Evolutionary conservation across 352 stramenopile species (phyloP), one percentile per base, ranked within the genome.

Genomic region (Phytophthora cryptogea): DNA sequence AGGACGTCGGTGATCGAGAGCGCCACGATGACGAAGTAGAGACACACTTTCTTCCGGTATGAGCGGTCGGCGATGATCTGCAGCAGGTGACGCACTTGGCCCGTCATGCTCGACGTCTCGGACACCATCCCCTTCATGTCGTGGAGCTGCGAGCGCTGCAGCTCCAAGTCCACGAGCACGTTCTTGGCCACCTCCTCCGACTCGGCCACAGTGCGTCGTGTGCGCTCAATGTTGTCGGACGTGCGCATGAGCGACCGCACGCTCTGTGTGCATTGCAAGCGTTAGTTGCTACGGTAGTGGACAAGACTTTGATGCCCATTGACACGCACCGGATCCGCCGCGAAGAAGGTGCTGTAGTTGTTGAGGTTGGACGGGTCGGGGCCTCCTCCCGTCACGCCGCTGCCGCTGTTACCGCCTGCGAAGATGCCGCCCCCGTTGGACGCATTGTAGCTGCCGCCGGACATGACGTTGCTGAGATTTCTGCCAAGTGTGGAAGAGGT

Each of bases 81-180:
- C 50, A 94, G 68, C 49, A 90, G 69, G 46, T 64, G 61, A 37
- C 77, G 78, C 56, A 86, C 83, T 59, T 94, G 68, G 41, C 73
- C 68, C 36, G 82, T 94, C 61, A 88, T 79, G 47, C 53, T 79
- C 32, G 70, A 76, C 1, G 84, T 94, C 58, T 94, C 82, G 13
- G 72, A 65, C 11, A 94, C 78, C 80, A 91, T 90, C 20, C 70
- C 80, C 51, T 91, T 89, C 76, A 87, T 90, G 53, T 92, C 84
- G 49, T 89, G 73, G 9, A 94, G 70, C 68, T 94, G 84, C 47
- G 72, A 82, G 47, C 82, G 82, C 58, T 94, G 84, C 37, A 90
- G 64, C 57, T 94, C 84, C 36, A 94, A 63, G 35, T 94, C 84
- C 53, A 92, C 80, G 42, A 94, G 59, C 20, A 90, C 77, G 30